Conservation (phyloP, 1,139 yeast species). For the Sugiyamaella sp. region DNA sequence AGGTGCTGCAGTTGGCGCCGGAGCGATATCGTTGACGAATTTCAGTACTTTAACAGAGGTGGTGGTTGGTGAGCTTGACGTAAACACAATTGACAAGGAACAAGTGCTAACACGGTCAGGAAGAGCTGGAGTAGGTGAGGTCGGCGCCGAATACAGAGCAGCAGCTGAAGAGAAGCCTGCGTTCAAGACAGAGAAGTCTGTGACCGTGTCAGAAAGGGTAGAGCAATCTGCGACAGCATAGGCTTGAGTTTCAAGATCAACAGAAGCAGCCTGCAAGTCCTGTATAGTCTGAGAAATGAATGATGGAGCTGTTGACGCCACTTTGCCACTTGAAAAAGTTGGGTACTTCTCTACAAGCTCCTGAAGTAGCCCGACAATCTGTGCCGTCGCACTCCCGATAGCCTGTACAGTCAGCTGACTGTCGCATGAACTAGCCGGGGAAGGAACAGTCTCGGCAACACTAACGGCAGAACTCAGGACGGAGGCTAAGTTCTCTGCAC, state of each 20-base stretch:
- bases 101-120: not conserved
- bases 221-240: not conserved
- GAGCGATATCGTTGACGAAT: no score
- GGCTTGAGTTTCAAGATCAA: not conserved
- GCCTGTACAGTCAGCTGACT: not conserved
- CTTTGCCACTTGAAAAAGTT: not conserved
- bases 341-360: not conserved
- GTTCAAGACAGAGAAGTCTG: not conserved
- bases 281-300: not conserved
- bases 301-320: not conserved
- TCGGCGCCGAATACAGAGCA: not conserved
- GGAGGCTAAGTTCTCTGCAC: not conserved
- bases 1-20: not conserved
- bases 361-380: not conserved
- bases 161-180: not conserved
- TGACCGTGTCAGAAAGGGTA: not conserved
- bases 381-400: not conserved
- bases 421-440: not conserved
- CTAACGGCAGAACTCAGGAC: not conserved
- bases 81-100: not conserved
- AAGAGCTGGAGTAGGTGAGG: not conserved
- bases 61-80: not conserved
- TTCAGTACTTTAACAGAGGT: no score
- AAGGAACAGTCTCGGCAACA: not conserved
- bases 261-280: not conserved